Base-by-base conservation (phyloP, 176 grass and related monocot species). In the Hordeum marinum region DNA sequence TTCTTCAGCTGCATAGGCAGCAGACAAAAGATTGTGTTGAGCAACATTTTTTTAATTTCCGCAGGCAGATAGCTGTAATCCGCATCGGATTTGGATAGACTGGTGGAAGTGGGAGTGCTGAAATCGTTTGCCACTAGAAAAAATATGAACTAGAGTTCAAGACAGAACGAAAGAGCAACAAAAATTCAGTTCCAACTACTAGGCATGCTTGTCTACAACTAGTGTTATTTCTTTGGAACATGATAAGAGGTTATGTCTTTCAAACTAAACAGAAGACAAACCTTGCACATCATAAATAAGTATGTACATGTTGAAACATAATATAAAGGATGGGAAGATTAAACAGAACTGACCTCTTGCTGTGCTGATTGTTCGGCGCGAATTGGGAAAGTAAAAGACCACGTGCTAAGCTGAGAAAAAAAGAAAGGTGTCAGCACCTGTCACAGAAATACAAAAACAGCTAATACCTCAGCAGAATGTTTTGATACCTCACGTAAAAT, bases 361-460 rank as follows among this genome's bases (percentile, higher is more conserved):
- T 92, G 89, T 86, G 87, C 54, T 29, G 85, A 79, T 39, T 90
- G 77, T 78, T 93, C 87, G 57, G 91, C 79, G n/a, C 72, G 84
- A 75, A 92, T 67, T 48, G 77, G 86, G 76, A 98, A 95, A 74
- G 89, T 90, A 81, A 98, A 94, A 15, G 96, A 95, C 89, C 93
- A 91, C 68, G 75, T 85, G 63, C 89, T 87, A 73, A 95, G 88
- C 96, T 98, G 92, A 79, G 77, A 82, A 83, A 69, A 85, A 75
- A 75, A 79, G 76, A 87, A 77, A 83, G 37, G 15, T 48, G 68
- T 94, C 60, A 84, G 45, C 57, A 83, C 20, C 48, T 65, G 23
- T 1, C 42, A 34, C 1, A 63, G 32, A 55, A 63, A 65, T 43
- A 73, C 9, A 76, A 21, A 80, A 83, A 62, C 39, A 52, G 42